phyloP scores from a whole-genome alignment of 2,329 filamentous ascomycete genomes.

The Penicillium sp. region DNA sequence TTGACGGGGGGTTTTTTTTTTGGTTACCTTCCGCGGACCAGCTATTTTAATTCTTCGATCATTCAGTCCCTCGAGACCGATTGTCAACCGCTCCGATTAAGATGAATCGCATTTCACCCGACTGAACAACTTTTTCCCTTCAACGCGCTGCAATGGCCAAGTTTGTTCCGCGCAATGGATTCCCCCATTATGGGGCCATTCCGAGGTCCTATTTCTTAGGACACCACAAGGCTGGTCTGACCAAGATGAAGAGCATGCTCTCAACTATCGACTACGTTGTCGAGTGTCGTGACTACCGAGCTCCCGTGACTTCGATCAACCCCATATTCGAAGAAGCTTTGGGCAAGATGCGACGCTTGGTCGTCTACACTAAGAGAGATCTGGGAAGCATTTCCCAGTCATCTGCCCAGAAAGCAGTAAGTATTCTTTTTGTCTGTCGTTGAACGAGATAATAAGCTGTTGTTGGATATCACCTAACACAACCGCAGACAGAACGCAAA shows the following conservation, averaged over 20 bases:
- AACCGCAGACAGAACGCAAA: conserved; percentile 30
- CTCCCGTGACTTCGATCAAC: conserved; percentile 86
- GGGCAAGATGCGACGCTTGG: conserved; percentile 67
- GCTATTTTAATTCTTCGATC: not conserved
- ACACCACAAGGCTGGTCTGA: conserved; percentile 79
- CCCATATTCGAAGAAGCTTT: conserved; percentile 80
- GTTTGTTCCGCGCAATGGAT: conserved; percentile 72
- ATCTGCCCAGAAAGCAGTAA: conserved; percentile 42
- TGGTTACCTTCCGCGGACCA: not conserved
- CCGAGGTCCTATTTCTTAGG: conserved; percentile 91
- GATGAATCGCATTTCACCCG: conserved; percentile 7
- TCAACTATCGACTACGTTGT: conserved; percentile 81
- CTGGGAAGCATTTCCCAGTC: conserved; percentile 54
- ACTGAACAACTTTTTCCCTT: not conserved
- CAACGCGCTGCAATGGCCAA: conserved; percentile 22
- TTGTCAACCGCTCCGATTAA: not conserved
- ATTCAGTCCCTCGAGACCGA: not conserved
- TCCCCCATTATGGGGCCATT: conserved; percentile 70
- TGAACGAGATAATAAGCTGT: not conserved
- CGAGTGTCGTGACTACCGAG: conserved; percentile 90
- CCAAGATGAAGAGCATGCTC: conserved; percentile 77
- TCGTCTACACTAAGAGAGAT: conserved; percentile 91
- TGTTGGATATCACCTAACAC: not conserved
- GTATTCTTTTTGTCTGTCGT: conserved; percentile 3
- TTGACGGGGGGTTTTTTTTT: conserved; percentile 6